These are phyloP conservation scores for Amaranthus hypochondriacus DNA, from an alignment of 148 eudicot genomes.

Conservation along the genomic window DNA sequence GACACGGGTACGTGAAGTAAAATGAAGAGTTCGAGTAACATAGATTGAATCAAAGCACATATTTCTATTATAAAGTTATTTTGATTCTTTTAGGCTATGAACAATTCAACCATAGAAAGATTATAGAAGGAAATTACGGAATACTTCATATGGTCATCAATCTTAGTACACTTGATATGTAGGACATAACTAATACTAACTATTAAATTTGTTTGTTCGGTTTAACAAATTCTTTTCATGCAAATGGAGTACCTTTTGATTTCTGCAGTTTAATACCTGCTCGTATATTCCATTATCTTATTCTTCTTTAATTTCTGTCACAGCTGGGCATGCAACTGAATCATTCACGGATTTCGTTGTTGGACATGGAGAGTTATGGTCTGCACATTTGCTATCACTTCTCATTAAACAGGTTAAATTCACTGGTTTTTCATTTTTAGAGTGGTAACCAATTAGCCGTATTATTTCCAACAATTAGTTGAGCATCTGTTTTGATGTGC, in stretches of 20 bases:
- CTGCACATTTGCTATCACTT: conserved; percentile 81
- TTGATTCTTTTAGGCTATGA: no score
- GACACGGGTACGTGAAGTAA: no score
- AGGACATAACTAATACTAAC: neutral
- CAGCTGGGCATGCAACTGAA: conserved; percentile 98
- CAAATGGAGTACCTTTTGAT: neutral
- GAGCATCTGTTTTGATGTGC: conserved; percentile 15
- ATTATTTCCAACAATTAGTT: conserved; percentile 12
- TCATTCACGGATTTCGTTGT: conserved; percentile 95
- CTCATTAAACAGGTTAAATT: conserved; percentile 67
- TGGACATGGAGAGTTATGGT: conserved; percentile 98
- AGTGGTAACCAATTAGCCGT: conserved; percentile 1
- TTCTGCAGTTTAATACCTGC: neutral
- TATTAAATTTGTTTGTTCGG: neutral
- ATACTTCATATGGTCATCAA: no score
- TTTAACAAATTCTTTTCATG: no score
- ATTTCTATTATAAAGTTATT: no score
- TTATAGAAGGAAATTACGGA: no score
- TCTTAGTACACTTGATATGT: neutral
- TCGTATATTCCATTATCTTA: neutral
- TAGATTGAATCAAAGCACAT: no score
- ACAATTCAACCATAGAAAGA: no score
- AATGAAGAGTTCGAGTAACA: no score
- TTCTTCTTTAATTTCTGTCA: conserved; percentile 10
- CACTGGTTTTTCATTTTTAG: conserved; percentile 6